Evolutionary conservation across 495 filamentous ascomycete species (phyloP).

Genomic region (Penicillium lagena): DNA sequence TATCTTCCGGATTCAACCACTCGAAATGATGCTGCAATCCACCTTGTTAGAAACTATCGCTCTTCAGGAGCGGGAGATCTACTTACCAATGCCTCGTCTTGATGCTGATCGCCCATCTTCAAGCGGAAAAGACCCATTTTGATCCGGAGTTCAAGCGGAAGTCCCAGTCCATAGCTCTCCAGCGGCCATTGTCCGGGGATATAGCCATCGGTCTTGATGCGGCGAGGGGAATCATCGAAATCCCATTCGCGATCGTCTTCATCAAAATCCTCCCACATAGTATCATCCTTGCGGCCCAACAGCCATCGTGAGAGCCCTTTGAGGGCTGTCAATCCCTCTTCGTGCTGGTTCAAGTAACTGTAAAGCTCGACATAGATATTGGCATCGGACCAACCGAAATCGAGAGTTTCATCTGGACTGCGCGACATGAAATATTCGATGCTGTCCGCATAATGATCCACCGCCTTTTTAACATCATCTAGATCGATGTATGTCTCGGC

Average conservation of each 20-base stretch:
- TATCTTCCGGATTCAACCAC: constrained; percentile 55
- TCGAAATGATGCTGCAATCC: constrained; percentile 49
- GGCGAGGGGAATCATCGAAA: constrained; percentile 58
- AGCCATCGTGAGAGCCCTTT: constrained; percentile 75
- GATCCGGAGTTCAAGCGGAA: constrained; percentile 79
- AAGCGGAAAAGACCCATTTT: constrained; percentile 80
- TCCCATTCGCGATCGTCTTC: constrained; percentile 94
- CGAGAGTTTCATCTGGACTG: constrained; percentile 39
- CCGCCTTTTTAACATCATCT: constrained; percentile 48
- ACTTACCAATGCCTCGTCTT: constrained; percentile 72
- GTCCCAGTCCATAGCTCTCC: constrained; percentile 62
- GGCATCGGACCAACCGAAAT: constrained; percentile 75
- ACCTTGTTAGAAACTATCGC: no score
- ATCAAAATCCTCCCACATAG: constrained; percentile 69
- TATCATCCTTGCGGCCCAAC: constrained; percentile 65
- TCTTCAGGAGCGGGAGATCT: not conserved
- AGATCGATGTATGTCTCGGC: constrained; percentile 60
- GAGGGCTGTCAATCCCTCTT: constrained; percentile 58
- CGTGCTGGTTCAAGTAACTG: constrained; percentile 50
- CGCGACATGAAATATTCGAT: constrained; percentile 48
- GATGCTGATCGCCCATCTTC: constrained; percentile 49
- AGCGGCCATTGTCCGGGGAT: constrained; percentile 45
- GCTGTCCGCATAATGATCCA: constrained; percentile 53
- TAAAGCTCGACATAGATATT: constrained; percentile 81
- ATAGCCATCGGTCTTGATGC: constrained; percentile 51